Base-by-base conservation (phyloP, 1,139 yeast genomes). In the Taphrina pruni region DNA sequence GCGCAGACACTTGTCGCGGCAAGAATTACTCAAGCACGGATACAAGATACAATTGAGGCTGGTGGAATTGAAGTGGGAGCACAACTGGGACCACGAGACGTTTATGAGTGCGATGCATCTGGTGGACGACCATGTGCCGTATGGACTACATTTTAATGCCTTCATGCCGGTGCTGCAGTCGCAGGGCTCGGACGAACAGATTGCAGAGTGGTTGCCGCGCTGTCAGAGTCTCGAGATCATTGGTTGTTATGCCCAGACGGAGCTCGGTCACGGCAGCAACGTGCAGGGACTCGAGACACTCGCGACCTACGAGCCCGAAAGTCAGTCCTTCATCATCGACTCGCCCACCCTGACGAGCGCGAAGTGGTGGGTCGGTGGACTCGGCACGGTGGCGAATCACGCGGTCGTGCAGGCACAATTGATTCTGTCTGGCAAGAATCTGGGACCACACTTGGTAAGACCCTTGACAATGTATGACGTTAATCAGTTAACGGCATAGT, bases 331-430 rank as follows among this genome's bases (percentile, higher is more conserved):
- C 75, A 78, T 85, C 70, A 87, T 92, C 74, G 86, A 89, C 78
- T 92, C 97, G 38, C 97, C 97, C 6, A 90, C 90, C 77, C 80
- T 89, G 72, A 92, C 94, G 68, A 97, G 97, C 52, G 90, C 97
- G 71, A 92, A 92, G 80, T 92, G 97, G 97, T 92, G 97, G 97
- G 92, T 92, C 76, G 97, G 97, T 69, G 97, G 97, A 76, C 97
- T 97, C 67, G 97, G 97, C 8, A 96, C 90, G 77, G 88, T 96
- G 41, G 89, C 97, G 9, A 90, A 94, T 65, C 97, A 92, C 79
- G 82, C 91, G 39, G 85, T 89, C 52, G 88, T 86, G 60, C 91
- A 87, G 76, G 97, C 97, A 45, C 84, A 97, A 75, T 83, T 92
- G 75, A 85, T 89, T 72, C 92, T 90, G 45, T 12, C 48, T 8